A percentile compares a stretch with the other conserved stretches of the same genome.
phyloP scores from a whole-genome alignment of 2,329 filamentous ascomycete species.

The Fusarium poae region DNA sequence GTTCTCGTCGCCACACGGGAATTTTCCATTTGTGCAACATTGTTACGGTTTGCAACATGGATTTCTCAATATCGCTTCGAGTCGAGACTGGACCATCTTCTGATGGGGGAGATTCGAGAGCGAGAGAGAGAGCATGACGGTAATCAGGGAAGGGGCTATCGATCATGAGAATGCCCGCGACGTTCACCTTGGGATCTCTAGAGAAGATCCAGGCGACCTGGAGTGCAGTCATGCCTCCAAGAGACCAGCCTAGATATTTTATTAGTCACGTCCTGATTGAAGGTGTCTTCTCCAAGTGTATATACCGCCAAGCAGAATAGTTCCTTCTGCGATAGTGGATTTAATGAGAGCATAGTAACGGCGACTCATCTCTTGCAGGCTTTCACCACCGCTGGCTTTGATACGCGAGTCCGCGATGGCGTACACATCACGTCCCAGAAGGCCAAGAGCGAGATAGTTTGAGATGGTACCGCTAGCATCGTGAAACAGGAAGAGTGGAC shows the following conservation, averaged over 20 bases:
- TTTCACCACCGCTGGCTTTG: constrained; percentile 2
- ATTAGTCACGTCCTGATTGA: background rate
- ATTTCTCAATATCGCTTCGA: constrained; percentile 9
- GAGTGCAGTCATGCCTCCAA: constrained; percentile 8
- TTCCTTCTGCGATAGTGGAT: constrained; percentile 8
- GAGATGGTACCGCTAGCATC: constrained; percentile 12
- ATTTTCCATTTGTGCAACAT: constrained; percentile 13
- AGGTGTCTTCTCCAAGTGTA: background rate
- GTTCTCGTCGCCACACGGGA: constrained; percentile 4
- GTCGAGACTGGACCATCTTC: constrained; percentile 4
- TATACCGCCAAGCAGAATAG: constrained; percentile 11
- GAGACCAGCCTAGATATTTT: constrained; percentile 9
- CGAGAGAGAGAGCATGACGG: constrained; percentile 9
- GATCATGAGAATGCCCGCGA: constrained; percentile 9
- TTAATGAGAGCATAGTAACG: constrained; percentile 14
- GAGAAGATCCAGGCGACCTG: constrained; percentile 12
- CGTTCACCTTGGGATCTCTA: constrained; percentile 5
- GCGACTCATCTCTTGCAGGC: constrained; percentile 9
- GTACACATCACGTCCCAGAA: constrained; percentile 13
- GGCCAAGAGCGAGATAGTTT: constrained; percentile 12
- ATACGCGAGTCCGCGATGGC: constrained; percentile 10
- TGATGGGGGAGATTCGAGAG: constrained; percentile 9
- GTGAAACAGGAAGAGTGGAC: constrained; percentile 6
- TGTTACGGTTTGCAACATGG: constrained; percentile 7
- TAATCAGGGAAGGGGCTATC: constrained; percentile 10